phyloP scores from a whole-genome alignment of 148 eudicot species.

The Silene latifolia region DNA sequence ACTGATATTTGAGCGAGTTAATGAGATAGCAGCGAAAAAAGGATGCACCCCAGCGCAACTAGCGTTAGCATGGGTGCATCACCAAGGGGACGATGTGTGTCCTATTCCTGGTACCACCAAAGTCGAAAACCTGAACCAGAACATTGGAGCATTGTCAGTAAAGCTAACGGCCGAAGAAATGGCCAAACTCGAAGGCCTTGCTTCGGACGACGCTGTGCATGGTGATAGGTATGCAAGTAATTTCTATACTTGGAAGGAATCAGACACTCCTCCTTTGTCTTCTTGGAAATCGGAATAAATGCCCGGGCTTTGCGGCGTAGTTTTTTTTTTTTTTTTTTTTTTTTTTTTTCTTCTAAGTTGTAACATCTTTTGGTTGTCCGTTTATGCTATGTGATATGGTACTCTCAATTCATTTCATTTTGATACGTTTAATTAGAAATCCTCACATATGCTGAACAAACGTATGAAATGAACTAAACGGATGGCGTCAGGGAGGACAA shows the following conservation, averaged over 20 bases:
- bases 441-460: too few species aligned
- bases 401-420: too few species aligned
- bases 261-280: slow-evolving; percentile 40
- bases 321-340: too few species aligned
- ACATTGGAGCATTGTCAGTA: slow-evolving; percentile 34
- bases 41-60: slow-evolving; percentile 45
- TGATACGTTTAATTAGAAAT: too few species aligned
- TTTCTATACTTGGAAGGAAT: slow-evolving; percentile 21
- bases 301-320: too few species aligned
- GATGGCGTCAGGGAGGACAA: too few species aligned
- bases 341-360: too few species aligned
- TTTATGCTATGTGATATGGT: background rate
- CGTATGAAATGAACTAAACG: too few species aligned
- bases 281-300: slow-evolving; percentile 33
- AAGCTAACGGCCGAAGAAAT: slow-evolving; percentile 39
- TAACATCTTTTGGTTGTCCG: too few species aligned
- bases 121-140: slow-evolving; percentile 39
- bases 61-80: slow-evolving; percentile 47
- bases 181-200: slow-evolving; percentile 37
- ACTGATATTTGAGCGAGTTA: slow-evolving; percentile 33
- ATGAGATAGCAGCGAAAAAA: slow-evolving; percentile 33
- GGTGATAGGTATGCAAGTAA: slow-evolving; percentile 30
- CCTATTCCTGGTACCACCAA: slow-evolving; percentile 49
- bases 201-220: slow-evolving; percentile 25
- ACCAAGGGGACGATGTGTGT: slow-evolving; percentile 39